Base-by-base conservation (phyloP, 345 rosid species). In the Ceriops tagal region DNA sequence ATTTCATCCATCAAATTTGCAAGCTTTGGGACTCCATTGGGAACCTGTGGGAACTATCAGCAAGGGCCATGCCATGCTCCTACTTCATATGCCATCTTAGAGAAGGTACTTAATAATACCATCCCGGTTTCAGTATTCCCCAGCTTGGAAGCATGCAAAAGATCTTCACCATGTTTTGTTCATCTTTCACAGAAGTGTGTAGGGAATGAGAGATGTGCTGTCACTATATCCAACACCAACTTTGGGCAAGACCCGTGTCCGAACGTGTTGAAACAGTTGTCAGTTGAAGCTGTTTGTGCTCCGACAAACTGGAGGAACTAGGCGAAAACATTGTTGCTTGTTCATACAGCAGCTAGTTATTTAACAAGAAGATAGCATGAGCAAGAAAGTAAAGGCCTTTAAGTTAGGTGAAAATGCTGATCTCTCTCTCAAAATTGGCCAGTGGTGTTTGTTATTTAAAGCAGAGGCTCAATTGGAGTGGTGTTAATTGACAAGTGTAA, bases 11-110 rank as follows among this genome's bases (percentile, higher is more conserved):
- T 96, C 10, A 96, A 90, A 73, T 96, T 96, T 43, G 98, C 99
- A 1, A 96, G 99, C 86, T 96, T 89, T n/a, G 99, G 99, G 49
- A 92, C 98, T 76, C 99, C 98, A 57, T 72, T 89, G 22, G 99
- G 99, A 70, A 92, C 92, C 13, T 96, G 99, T 46, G 99, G 99
- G 27, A 87, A 85, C 67, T 96, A 90, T 82, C 89, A 89, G 76
- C 95, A 96, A 82, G 99, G 99, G 74, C 68, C 87, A 65, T 96
- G 99, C 79, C 99, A 96, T 58, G 90, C 98, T 73, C 72, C 87
- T 6, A 75, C 89, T 5, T 92, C 99, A 43, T 92, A 86, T 27
- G 86, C 68, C 73, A 89, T 84, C 81, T 39, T 95, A 66, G 88
- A 86, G 82, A 90, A 84, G 96, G 99, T 95, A 85, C 64, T 53